Percentiles rank a stretch among this genome's conserved stretches.
Conservation (phyloP, 2,329 filamentous ascomycete species). For the Colletotrichum neosansevieriae region DNA sequence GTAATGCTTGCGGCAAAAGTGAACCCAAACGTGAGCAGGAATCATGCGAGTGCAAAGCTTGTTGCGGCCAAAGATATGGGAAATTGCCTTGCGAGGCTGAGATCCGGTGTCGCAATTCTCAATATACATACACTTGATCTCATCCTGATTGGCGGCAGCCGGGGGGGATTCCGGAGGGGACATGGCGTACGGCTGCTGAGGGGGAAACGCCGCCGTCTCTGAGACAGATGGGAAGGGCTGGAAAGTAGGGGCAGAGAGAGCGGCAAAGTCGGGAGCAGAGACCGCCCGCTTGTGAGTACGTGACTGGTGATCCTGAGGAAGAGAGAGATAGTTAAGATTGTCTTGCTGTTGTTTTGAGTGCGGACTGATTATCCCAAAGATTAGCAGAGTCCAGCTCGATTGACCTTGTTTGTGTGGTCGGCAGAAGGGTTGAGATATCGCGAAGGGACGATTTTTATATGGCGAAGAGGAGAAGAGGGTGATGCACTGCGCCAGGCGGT, state of each 20-base stretch:
- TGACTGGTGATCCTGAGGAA: conserved; percentile 40
- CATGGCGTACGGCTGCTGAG: conserved; percentile 42
- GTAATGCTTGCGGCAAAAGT: conserved; percentile 86
- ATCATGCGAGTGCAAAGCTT: conserved; percentile 81
- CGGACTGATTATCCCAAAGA: conserved; percentile 24
- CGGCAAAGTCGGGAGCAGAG: conserved; percentile 61
- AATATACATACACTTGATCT: conserved; percentile 64
- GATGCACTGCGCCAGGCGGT: not conserved
- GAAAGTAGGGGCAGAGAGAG: conserved; percentile 41
- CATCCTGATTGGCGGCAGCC: conserved; percentile 31
- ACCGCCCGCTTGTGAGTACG: conserved; percentile 61
- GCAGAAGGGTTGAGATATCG: not conserved
- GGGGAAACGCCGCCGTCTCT: conserved; percentile 27
- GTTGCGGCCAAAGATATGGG: conserved; percentile 86
- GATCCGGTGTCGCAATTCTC: conserved; percentile 70
- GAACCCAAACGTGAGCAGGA: conserved; percentile 77
- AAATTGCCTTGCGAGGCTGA: conserved; percentile 79
- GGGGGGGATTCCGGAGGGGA: conserved; percentile 26
- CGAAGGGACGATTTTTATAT: conserved; percentile 4
- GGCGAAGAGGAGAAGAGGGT: not conserved
- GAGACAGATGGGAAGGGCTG: conserved; percentile 41
- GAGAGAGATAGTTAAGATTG: conserved; percentile 35
- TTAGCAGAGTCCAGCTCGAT: conserved; percentile 34
- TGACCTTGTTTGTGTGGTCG: not conserved
- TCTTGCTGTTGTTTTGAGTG: conserved; percentile 37